Percentiles rank a stretch among this genome's conserved stretches.
phyloP scores from a whole-genome alignment of 164 flowering plant species.

The Annona cherimola region DNA sequence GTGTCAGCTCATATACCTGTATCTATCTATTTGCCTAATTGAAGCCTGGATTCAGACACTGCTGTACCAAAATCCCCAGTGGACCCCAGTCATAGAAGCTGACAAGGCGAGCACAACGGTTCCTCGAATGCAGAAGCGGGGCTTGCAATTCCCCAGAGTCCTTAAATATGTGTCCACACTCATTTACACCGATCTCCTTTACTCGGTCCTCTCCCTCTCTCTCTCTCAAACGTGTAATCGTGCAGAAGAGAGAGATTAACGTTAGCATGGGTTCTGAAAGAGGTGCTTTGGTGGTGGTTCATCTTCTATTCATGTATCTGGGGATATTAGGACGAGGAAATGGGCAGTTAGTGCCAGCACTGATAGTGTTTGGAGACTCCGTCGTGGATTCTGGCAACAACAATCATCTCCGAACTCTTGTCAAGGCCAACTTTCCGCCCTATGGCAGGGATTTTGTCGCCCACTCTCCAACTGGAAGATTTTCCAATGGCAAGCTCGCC shows the following conservation, averaged over 20 bases:
- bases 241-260: neutral
- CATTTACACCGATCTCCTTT: constrained; percentile 14
- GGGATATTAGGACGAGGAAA: neutral
- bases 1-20: too few relatives aligned
- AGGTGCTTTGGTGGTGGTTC: constrained; percentile 8
- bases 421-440: constrained; percentile 80
- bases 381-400: constrained; percentile 86
- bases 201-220: constrained; percentile 6
- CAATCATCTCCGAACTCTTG: constrained; percentile 48
- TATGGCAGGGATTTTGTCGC: constrained; percentile 76
- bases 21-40: too few relatives aligned
- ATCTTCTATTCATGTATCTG: constrained; percentile 16
- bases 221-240: neutral
- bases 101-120: too few relatives aligned
- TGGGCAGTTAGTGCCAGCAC: constrained; percentile 74
- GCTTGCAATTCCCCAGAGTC: too few relatives aligned
- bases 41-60: too few relatives aligned
- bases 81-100: too few relatives aligned
- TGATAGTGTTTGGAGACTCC: constrained; percentile 84
- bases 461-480: constrained; percentile 74
- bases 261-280: constrained; percentile 23
- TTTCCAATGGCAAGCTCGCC: constrained; percentile 85
- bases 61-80: too few relatives aligned
- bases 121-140: too few relatives aligned
- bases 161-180: constrained; percentile 1